phyloP scores from a whole-genome alignment of 768 basidiomycete species.

The Mycena venus region DNA sequence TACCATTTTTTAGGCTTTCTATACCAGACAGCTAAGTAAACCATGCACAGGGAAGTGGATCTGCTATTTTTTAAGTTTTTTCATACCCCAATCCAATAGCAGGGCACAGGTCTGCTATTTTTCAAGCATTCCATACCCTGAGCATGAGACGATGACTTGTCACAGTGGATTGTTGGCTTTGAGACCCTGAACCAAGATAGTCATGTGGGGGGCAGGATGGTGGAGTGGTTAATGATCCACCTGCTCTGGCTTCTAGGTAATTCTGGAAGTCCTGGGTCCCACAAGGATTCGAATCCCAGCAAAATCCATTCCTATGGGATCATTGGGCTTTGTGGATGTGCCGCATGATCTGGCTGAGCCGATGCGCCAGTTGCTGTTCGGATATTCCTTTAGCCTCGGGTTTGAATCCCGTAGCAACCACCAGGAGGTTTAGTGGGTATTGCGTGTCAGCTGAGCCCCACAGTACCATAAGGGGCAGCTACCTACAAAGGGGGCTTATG shows the following conservation, averaged over 20 bases:
- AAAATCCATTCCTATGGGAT: not conserved
- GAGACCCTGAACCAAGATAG: not conserved
- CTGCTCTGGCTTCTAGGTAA: not conserved
- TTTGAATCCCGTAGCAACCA: not conserved
- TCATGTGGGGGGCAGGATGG: not conserved
- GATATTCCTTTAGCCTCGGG: not conserved
- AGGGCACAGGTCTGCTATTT: too few species aligned
- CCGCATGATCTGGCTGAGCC: not conserved
- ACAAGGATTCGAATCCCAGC: not conserved
- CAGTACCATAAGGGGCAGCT: not conserved
- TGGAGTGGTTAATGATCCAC: not conserved
- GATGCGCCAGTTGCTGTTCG: not conserved
- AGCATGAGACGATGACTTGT: not conserved
- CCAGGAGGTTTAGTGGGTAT: constrained; percentile 9
- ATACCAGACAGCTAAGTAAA: too few species aligned
- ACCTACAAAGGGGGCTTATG: not conserved
- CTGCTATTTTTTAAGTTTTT: too few species aligned
- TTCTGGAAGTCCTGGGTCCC: not conserved
- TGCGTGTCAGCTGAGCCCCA: constrained; percentile 7
- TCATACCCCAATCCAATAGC: too few species aligned
- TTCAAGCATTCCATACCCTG: not conserved
- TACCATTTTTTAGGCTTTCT: too few species aligned
- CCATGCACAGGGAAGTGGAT: too few species aligned
- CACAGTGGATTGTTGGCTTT: not conserved
- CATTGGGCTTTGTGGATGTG: not conserved